Base-by-base conservation (phyloP, 495 filamentous ascomycete genomes). In the Daldinia grandis region DNA sequence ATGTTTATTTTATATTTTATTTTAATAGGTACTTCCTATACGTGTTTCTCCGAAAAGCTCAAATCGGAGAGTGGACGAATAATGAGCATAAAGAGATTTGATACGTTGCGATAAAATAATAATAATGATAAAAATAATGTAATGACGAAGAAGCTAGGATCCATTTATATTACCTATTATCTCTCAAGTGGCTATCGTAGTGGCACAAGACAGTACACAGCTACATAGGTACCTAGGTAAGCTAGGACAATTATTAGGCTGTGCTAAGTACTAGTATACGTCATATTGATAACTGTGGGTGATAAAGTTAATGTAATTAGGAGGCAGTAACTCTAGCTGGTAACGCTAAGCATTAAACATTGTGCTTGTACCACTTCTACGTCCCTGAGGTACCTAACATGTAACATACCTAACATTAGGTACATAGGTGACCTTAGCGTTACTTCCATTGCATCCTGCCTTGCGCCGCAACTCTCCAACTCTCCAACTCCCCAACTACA, bases 11-110 rank as follows among this genome's bases (percentile, higher is more conserved):
- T 47, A 25, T n/a, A n/a, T n/a, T n/a, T n/a, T n/a, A 49, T 59
- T 59, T 56, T 62, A 33, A 68, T 58, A n/a, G n/a, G n/a, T n/a
- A n/a, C n/a, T 64, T 61, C 69, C 59, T 72, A 64, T 53, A 64
- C 27, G 44, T 68, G 56, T 68, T 60, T 67, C 64, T 58, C 60
- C 64, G 64, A 49, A 54, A 53, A 12, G 63, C 24, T 62, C 58
- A 53, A 44, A 62, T 62, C 50, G 63, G 24, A 42, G 56, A 60
- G 9, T 19, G 58, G 53, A 50, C 53, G 58, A 63, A 58, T 62
- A 59, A 66, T 66, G 58, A 63, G 68, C 49, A 55, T 72, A 17
- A 24, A 64, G 35, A 61, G 64, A 15, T 72, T 64, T 60, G 49
- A 60, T 67, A 61, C 59, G 59, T 12, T 47, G 42, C 31, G 55